phyloP scores from a whole-genome alignment of 2,329 filamentous ascomycete species.

The Talaromyces sp. region DNA sequence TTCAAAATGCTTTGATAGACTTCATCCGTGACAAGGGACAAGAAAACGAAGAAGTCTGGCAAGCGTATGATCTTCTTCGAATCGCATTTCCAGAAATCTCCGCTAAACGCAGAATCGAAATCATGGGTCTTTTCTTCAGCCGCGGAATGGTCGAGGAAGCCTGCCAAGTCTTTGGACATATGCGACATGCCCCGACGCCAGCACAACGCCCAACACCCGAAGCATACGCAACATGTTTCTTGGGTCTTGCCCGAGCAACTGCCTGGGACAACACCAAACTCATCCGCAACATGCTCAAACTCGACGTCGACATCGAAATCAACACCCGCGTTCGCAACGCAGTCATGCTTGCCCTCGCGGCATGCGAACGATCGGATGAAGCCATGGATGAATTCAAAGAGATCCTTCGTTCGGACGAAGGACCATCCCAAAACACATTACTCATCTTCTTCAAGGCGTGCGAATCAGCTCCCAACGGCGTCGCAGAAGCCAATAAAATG shows the following conservation, averaged over 20 bases:
- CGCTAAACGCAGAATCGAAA: slow-evolving; percentile 58
- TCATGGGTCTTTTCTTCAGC: slow-evolving; percentile 80
- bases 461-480: slow-evolving; percentile 50
- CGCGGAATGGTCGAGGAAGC: slow-evolving; percentile 79
- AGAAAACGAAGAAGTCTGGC: slow-evolving; percentile 59
- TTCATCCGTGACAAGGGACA: slow-evolving; percentile 61
- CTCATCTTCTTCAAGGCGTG: slow-evolving; percentile 76
- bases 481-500: slow-evolving; percentile 49
- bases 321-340: slow-evolving; percentile 74
- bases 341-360: slow-evolving; percentile 78
- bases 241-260: slow-evolving; percentile 60
- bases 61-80: slow-evolving; percentile 55
- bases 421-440: slow-evolving; percentile 75
- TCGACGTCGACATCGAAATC: slow-evolving; percentile 74
- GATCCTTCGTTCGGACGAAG: slow-evolving; percentile 77
- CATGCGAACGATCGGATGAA: slow-evolving; percentile 59
- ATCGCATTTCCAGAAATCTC: slow-evolving; percentile 59
- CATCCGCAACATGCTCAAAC: slow-evolving; percentile 89
- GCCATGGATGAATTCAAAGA: slow-evolving; percentile 79
- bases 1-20: slow-evolving; percentile 60
- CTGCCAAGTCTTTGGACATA: slow-evolving; percentile 80
- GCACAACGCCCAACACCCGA: slow-evolving; percentile 63
- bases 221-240: slow-evolving; percentile 72
- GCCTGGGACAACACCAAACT: slow-evolving; percentile 64
- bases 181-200: slow-evolving; percentile 67